Conservation (phyloP, 2,329 filamentous ascomycete genomes). For the Claviceps sp. region DNA sequence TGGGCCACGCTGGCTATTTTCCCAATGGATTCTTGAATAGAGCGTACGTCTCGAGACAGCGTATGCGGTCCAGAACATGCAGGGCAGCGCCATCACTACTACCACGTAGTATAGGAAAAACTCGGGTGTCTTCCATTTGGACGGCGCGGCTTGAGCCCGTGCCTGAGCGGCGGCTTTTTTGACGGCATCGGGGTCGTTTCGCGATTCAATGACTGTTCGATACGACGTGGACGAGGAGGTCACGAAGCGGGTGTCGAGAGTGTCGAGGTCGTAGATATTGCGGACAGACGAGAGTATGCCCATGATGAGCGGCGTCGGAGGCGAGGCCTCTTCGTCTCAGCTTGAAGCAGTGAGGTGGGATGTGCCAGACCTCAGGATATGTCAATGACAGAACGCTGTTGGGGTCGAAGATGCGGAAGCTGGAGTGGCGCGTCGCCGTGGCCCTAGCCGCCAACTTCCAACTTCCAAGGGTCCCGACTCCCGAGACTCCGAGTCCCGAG, state of each 20-base stretch:
- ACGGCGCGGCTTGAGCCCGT: slow-evolving; percentile 35
- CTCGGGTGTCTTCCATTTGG: slow-evolving; percentile 78
- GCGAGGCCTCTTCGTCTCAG: neutral
- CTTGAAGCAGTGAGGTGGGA: no score
- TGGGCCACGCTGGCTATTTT: neutral
- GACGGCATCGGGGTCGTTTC: slow-evolving; percentile 25
- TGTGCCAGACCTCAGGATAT: no score
- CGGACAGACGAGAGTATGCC: slow-evolving; percentile 29
- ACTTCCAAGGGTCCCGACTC: no score
- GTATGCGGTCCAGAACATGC: slow-evolving; percentile 86
- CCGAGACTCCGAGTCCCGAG: no score
- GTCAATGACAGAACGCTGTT: no score
- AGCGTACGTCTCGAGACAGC: slow-evolving; percentile 67
- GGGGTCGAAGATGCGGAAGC: no score
- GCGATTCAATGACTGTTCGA: slow-evolving; percentile 40
- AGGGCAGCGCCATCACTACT: slow-evolving; percentile 53
- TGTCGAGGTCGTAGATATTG: slow-evolving; percentile 51
- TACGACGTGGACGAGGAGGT: slow-evolving; percentile 57
- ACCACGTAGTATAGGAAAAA: slow-evolving; percentile 70
- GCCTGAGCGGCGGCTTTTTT: slow-evolving; percentile 21
- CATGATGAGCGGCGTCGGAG: slow-evolving; percentile 20
- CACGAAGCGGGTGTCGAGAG: slow-evolving; percentile 50
- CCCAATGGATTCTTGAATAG: neutral
- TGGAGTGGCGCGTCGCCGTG: no score
- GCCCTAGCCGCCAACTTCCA: no score